Conservation (phyloP, 2,329 filamentous ascomycete genomes). For the Xylaria sp. region DNA sequence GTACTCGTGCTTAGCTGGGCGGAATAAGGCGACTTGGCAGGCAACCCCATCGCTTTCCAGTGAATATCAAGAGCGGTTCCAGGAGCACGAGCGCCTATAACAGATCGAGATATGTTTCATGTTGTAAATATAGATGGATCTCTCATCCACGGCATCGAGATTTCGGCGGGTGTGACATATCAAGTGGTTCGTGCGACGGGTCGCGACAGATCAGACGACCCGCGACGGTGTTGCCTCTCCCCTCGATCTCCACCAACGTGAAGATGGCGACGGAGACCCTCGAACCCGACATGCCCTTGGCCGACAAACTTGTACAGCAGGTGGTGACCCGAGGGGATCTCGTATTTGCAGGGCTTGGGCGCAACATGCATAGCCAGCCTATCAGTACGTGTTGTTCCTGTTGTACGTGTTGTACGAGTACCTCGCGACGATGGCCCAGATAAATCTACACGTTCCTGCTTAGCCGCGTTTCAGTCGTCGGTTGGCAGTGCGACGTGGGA, state of each 20-base stretch:
- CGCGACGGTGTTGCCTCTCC: background rate
- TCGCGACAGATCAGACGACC: background rate
- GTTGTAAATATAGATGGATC: background rate
- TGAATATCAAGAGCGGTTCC: no score
- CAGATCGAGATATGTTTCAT: background rate
- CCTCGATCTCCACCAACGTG: background rate
- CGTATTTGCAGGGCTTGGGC: background rate
- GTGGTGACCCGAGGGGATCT: background rate
- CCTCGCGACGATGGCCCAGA: background rate
- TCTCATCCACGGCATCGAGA: background rate
- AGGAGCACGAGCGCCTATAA: background rate
- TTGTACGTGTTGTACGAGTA: background rate
- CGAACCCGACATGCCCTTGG: background rate
- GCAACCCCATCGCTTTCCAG: no score
- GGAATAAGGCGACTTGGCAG: no score
- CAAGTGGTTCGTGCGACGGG: background rate
- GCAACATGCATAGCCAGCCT: background rate
- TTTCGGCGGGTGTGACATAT: background rate
- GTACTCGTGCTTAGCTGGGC: no score
- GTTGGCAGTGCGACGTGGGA: background rate
- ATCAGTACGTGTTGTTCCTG: no score
- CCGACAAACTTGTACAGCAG: background rate
- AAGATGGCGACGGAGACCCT: background rate
- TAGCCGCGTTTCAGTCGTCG: background rate
- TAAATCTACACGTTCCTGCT: background rate